Evolutionary conservation across 2,329 filamentous ascomycete genomes (phyloP), one percentile per base, ranked within the genome.

Genomic region (Epichloe coenophiala): DNA sequence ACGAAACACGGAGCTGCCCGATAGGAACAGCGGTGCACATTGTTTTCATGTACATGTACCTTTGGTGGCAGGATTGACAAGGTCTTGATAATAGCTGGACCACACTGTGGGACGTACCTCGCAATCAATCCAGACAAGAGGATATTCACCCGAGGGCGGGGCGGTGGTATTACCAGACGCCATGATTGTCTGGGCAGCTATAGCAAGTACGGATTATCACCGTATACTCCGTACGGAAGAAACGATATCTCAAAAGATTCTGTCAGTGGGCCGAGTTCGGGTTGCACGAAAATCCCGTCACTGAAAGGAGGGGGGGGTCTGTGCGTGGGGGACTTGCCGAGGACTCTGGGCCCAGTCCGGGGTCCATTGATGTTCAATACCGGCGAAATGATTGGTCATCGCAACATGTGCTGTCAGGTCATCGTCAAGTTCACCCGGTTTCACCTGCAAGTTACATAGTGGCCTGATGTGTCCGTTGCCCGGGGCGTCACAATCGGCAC

Each of bases 41-140:
- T 31, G 27, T 9, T 31, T 31, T 9, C 3, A 31, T 31, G 27
- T 31, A 9, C 3, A 31, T 9, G 27, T 31, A 9, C 27, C 6
- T 37, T 37, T 37, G 12, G 12, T 13, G 36, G 13, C 36, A 8
- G 15, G 9, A 5, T 19, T 31, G 41, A n/a, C 41, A 2, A 31
- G 17, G 41, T 9, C 41, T 15, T 43, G 21, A 33, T 31, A 21
- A 31, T 31, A 21, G 23, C n/a, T 15, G 19, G 36, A 21, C 21
- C 13, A 13, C 36, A 8, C 17, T 17, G 17, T 17, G 17, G 12
- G 40, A 47, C 49, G 21, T 58, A 76, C 74, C 69, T 78, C 75
- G 57, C 74, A 77, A 68, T 95, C 88, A 56, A 95, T 90, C 88
- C 88, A 94, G 55, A 94, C 86, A 38, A 94, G 69, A 8, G 85